Conservation (phyloP, 345 rosid genomes). For the Brassica rapa region DNA sequence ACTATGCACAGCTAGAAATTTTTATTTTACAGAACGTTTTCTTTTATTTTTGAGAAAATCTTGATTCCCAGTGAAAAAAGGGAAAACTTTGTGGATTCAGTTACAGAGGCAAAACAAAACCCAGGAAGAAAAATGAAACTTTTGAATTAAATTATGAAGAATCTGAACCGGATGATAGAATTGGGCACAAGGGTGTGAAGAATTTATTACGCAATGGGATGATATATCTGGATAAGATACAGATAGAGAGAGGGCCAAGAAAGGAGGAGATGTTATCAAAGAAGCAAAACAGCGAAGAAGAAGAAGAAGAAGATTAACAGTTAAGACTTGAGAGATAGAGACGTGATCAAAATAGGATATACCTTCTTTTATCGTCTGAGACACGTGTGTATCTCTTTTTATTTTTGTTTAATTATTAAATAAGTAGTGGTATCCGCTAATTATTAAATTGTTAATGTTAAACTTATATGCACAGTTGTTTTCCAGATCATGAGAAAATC, state of each 20-base stretch:
- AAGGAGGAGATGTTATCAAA: constrained; percentile 25
- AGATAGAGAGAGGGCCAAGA: constrained; percentile 17
- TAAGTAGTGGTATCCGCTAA: neutral
- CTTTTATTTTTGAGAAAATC: too few relatives aligned
- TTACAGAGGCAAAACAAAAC: constrained; percentile 8
- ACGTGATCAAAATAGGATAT: constrained; percentile 18
- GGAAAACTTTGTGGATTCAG: constrained; percentile 7
- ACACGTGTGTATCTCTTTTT: constrained; percentile 12
- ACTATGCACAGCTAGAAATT: neutral
- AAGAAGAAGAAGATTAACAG: constrained; percentile 18
- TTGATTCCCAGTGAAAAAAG: constrained; percentile 11
- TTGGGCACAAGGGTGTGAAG: constrained; percentile 13
- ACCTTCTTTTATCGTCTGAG: neutral
- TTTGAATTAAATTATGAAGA: neutral
- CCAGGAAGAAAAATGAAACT: neutral
- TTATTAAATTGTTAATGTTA: neutral
- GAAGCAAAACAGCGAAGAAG: neutral
- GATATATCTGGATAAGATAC: constrained; percentile 17
- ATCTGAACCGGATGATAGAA: constrained; percentile 11
- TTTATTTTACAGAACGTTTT: neutral
- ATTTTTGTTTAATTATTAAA: neutral
- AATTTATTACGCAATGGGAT: constrained; percentile 6
- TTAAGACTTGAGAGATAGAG: constrained; percentile 13
- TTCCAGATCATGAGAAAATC: constrained; percentile 11
- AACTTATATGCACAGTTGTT: constrained; percentile 14